These are phyloP conservation scores for Saturnispora serradocipensis DNA, from an alignment of 805 yeast genomes.

Conservation along the genomic window DNA sequence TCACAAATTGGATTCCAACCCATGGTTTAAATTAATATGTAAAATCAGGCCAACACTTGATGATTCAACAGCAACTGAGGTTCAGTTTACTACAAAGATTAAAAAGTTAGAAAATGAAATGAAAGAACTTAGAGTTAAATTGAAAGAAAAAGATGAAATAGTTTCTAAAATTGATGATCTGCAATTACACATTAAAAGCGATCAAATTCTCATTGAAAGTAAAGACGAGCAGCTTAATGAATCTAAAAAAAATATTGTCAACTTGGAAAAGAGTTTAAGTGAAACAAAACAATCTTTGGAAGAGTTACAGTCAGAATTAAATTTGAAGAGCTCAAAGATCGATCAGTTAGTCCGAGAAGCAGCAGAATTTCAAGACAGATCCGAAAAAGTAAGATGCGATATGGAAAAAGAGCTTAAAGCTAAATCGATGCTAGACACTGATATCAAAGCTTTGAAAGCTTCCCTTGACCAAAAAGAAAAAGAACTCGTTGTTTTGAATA, in stretches of 20 bases:
- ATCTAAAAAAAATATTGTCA: conserved; percentile 22
- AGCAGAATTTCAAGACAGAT: conserved; percentile 11
- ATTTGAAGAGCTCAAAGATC: conserved; percentile 1
- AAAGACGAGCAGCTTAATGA: conserved; percentile 38
- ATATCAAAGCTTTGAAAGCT: conserved; percentile 24
- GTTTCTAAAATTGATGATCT: conserved; percentile 29
- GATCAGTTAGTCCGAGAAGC: neutral
- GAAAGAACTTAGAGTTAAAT: conserved; percentile 29
- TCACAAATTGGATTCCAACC: conserved; percentile 40
- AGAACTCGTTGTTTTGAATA: conserved; percentile 19
- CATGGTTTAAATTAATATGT: conserved; percentile 73
- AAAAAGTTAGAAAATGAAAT: conserved; percentile 51
- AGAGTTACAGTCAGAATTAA: conserved; percentile 21
- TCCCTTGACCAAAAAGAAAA: conserved; percentile 27
- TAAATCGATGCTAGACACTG: conserved; percentile 16
- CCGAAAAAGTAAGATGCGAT: conserved; percentile 13
- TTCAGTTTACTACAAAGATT: conserved; percentile 48
- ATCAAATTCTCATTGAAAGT: conserved; percentile 18
- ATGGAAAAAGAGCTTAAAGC: conserved; percentile 8
- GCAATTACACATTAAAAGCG: conserved; percentile 26
- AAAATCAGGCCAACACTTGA: conserved; percentile 64
- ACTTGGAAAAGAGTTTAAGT: conserved; percentile 19
- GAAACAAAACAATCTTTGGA: conserved; percentile 17
- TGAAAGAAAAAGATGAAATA: conserved; percentile 22
- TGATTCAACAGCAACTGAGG: conserved; percentile 24